Evolutionary conservation across 2,329 filamentous ascomycete species (phyloP), one percentile per base, ranked within the genome.

Genomic region (Neofusicoccum umdonicola): DNA sequence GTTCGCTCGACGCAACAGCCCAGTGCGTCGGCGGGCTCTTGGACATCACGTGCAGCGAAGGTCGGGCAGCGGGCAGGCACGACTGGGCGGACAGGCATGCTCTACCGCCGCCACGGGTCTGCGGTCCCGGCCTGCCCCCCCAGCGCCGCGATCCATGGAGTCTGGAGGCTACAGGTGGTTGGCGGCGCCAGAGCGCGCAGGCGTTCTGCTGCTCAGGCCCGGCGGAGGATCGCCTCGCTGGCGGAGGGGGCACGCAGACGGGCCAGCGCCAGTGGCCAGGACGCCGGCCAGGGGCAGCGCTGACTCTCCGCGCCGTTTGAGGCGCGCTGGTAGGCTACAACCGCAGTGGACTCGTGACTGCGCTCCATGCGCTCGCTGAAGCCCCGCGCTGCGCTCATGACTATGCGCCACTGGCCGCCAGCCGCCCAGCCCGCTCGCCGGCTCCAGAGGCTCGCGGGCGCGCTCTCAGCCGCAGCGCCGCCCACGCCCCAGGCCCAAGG

Each of bases 211-310:
- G 54, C 54, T 58, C 54, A 58, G 54, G 54, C 54, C 54, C 39
- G 54, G 54, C 54, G 54, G 56, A 60, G 56, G 56, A 60, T 60
- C 56, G 56, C 56, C 56, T 60, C 56, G 35, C 39, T 35, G 54
- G 54, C 41, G 52, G 52, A 42, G 34, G 56, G 52, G 56, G 56
- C n/a, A 47, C 56, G 56, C 56, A 45, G 42, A 19, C 41, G 56
- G 42, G 52, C 52, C 50, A 54, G 50, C 19, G 51, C 51, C 54
- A 45, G 54, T 27, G 56, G 56, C 50, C 50, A 54, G 48, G 4
- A 27, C 50, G 34, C n/a, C 50, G 34, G 50, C 50, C 56, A 60
- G 56, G 41, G 56, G 41, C 42, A 47, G 41, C 41, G 56, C 42
- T 47, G 56, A 44, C 56, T 44, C 41, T 60, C 15, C 31, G 56